Evolutionary conservation across 768 basidiomycete genomes (phyloP).

Genomic region (Boletus huronensis): DNA sequence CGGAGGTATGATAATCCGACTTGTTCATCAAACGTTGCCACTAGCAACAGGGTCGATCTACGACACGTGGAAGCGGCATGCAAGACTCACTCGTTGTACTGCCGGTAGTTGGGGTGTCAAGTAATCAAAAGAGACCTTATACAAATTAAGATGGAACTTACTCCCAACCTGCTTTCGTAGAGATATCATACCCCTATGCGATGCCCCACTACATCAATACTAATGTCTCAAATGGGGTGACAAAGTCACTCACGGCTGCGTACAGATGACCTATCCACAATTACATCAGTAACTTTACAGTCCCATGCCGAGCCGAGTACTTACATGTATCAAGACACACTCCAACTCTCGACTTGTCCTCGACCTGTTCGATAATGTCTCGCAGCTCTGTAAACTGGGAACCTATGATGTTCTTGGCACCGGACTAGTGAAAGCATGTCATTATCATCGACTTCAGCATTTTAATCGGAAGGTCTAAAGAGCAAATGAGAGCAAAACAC

Average conservation of each 20-base stretch:
- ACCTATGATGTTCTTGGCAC: slow-evolving; percentile 76
- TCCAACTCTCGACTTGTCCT: slow-evolving; percentile 72
- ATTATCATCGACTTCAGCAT: background rate
- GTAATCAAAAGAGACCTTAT: background rate
- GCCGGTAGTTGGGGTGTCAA: background rate
- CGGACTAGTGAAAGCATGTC: slow-evolving; percentile 47
- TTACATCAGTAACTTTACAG: background rate
- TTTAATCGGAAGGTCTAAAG: background rate
- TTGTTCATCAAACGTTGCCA: slow-evolving; percentile 60
- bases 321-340: slow-evolving; percentile 86
- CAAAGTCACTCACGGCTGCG: slow-evolving; percentile 60
- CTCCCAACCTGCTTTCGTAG: slow-evolving; percentile 69
- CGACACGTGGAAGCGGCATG: background rate
- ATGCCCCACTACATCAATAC: background rate
- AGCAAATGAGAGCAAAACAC: background rate
- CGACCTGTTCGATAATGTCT: slow-evolving; percentile 63
- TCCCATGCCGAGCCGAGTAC: slow-evolving; percentile 6
- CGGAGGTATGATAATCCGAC: slow-evolving; percentile 72
- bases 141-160: slow-evolving; percentile 33
- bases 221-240: slow-evolving; percentile 29
- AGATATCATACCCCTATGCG: slow-evolving; percentile 73
- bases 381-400: slow-evolving; percentile 65
- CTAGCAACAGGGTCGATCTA: slow-evolving; percentile 30
- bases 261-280: slow-evolving; percentile 62
- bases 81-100: slow-evolving; percentile 26